Evolutionary conservation across 495 filamentous ascomycete genomes (phyloP), one percentile per base, ranked within the genome.

Genomic region (Neurospora discreta): DNA sequence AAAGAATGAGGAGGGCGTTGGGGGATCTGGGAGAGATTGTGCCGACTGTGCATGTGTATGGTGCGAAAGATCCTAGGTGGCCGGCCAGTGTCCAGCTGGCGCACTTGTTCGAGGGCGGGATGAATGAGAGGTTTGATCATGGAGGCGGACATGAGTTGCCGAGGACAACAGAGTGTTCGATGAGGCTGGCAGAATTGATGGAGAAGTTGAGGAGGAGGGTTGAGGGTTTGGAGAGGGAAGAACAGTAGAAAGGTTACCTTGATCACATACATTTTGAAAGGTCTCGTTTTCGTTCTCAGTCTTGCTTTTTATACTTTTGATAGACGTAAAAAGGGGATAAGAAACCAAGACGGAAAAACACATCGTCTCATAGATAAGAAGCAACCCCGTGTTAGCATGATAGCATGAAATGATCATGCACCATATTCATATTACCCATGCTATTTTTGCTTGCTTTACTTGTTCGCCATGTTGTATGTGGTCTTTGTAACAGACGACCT

Each of bases 31-130:
- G 26, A 1, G 15, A 65, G 30, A 30, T 33, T 1, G 85, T 91
- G 23, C 89, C 89, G 0, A 90, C 89, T 10, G 87, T 88, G 68
- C 88, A 91, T 78, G 78, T 90, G 18, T 89, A 87, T 72, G 89
- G 89, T 0, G 77, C 72, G 4, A 87, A 87, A 68, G 89, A 90
- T 77, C 87, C 88, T 6, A 72, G 87, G 52, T 89, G 84, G 76
- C 82, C 85, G 3, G 76, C 85, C 5, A 84, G 85, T 16, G 71
- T 88, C 52, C 88, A 90, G 74, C 76, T 90, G 43, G 85, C 84
- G 60, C 80, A 84, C 10, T 79, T 89, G 39, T 90, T 87, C 70
- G 83, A 87, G 43, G 81, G 80, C 1, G 84, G 83, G 71, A 81
- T 80, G 41, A 60, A 60, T 30, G 52, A 60, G 26, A 60, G 52